Evolutionary conservation across 306 rosid species (phyloP).

Genomic region (Nissolia schottii): DNA sequence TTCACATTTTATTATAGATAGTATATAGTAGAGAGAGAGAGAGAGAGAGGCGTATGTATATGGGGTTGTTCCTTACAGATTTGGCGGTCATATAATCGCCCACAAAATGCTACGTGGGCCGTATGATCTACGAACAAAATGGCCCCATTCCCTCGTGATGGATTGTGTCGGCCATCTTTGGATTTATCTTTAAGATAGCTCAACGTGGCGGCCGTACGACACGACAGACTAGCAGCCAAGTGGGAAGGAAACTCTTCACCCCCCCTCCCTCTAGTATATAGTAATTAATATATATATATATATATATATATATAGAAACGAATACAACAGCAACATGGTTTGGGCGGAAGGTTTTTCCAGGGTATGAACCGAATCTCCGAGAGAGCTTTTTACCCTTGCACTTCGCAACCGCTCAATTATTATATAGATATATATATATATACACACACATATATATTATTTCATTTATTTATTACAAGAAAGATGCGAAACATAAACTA

Average conservation of each 20-base stretch:
- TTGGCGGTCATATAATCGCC: conserved; percentile 25
- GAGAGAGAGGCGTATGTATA: conserved; percentile 18
- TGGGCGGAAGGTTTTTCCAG: background rate
- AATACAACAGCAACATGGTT: conserved; percentile 25
- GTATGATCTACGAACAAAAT: conserved; percentile 6
- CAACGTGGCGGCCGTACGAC: conserved; percentile 82
- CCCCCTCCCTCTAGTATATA: background rate
- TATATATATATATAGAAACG: conserved; percentile 25
- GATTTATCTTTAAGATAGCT: conserved; percentile 63
- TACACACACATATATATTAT: too few relatives aligned
- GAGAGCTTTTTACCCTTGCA: background rate
- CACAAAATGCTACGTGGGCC: conserved; percentile 33
- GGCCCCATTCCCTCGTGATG: conserved; percentile 28
- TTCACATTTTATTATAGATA: too few relatives aligned
- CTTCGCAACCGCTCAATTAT: background rate
- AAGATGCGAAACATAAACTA: background rate
- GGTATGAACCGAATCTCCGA: conserved; percentile 16
- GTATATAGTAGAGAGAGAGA: too few relatives aligned
- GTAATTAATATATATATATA: too few relatives aligned
- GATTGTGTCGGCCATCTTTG: conserved; percentile 88
- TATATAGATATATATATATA: background rate
- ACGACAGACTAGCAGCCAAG: conserved; percentile 83
- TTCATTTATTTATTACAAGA: background rate
- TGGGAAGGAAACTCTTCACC: conserved; percentile 56
- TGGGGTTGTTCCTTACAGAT: conserved; percentile 30